phyloP scores from a whole-genome alignment of 1,284 basidiomycete species.

The Naganishia sp. region DNA sequence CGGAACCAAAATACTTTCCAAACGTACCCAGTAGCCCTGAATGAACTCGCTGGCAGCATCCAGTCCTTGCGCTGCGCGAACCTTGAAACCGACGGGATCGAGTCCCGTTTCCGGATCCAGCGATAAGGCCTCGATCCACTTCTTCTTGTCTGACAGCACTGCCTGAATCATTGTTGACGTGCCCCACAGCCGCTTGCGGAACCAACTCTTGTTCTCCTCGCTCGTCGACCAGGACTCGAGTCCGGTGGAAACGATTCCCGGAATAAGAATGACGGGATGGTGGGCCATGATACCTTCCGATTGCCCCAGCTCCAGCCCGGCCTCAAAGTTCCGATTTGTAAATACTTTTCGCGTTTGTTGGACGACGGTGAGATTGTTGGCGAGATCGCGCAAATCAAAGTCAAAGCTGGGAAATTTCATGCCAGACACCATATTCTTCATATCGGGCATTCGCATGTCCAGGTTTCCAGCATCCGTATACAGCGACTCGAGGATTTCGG shows the following conservation, averaged over 20 bases:
- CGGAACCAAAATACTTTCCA: not conserved
- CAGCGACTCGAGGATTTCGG: constrained; percentile 27
- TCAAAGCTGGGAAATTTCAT: constrained; percentile 30
- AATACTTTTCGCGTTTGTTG: constrained; percentile 63
- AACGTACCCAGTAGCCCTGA: constrained; percentile 57
- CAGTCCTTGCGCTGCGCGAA: constrained; percentile 81
- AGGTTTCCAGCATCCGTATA: constrained; percentile 15
- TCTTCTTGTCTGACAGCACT: constrained; percentile 78
- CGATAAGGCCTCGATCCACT: constrained; percentile 87
- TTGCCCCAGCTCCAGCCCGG: constrained; percentile 69
- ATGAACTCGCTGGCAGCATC: constrained; percentile 78
- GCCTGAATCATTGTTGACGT: constrained; percentile 59
- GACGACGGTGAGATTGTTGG: constrained; percentile 29
- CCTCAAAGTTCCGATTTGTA: constrained; percentile 79
- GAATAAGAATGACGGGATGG: constrained; percentile 76
- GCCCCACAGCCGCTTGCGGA: constrained; percentile 55
- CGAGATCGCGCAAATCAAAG: constrained; percentile 33
- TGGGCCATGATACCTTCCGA: constrained; percentile 68
- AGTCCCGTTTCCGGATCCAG: constrained; percentile 89
- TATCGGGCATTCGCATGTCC: constrained; percentile 3
- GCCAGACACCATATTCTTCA: constrained; percentile 19
- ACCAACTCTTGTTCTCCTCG: constrained; percentile 47
- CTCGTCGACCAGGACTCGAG: constrained; percentile 49
- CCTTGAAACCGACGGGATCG: constrained; percentile 84
- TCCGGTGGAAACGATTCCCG: constrained; percentile 60